Base-by-base conservation (phyloP, 1,284 basidiomycete genomes). In the Papiliotrema terrestris region DNA sequence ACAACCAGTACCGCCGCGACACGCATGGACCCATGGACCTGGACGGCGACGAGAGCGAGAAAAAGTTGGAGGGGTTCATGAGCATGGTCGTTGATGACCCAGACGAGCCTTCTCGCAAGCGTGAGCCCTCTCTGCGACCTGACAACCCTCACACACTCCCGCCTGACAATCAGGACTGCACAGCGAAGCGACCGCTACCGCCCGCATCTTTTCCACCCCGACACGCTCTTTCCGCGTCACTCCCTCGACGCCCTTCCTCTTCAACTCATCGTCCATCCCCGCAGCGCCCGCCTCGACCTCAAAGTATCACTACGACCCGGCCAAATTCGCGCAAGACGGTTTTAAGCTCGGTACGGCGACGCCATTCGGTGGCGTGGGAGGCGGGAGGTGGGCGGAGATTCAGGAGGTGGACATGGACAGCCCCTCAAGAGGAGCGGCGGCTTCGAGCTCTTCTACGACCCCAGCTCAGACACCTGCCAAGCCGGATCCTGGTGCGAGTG, bases 351-450 rank as follows among this genome's bases (percentile, higher is more conserved):
- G 39, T 41, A 41, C 39, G 39, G 39, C 39, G 39, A 50, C 57
- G 56, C 54, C 55, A 55, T 17, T 41, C 39, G 17, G 17, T 17
- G 39, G 39, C 20, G 39, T 17, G 17, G 17, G 5, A 44, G 69
- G 63, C 69, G 46, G 62, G 55, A 25, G 35, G 38, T 13, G 46
- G 19, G 17, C 48, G 23, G 19, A 44, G 23, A 2, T 50, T 25
- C 5, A 66, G 38, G 72, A 73, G 41, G 64, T 75, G 11, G 73
- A 75, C 39, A 71, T 71, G 69, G 67, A 69, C 36, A 69, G 65
- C 55, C 70, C 70, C 29, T 32, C 29, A 5, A 5, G 20, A 8
- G 39, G 39, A 5, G 20, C 17, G 39, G 39, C 29, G 47, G 39
- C 37, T 3, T 35, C 29, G 29, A 32, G 29, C 29, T 32, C 29